Evolutionary conservation across 2,329 filamentous ascomycete genomes (phyloP), one percentile per base, ranked within the genome.

Genomic region (Nigrospora oryzae): DNA sequence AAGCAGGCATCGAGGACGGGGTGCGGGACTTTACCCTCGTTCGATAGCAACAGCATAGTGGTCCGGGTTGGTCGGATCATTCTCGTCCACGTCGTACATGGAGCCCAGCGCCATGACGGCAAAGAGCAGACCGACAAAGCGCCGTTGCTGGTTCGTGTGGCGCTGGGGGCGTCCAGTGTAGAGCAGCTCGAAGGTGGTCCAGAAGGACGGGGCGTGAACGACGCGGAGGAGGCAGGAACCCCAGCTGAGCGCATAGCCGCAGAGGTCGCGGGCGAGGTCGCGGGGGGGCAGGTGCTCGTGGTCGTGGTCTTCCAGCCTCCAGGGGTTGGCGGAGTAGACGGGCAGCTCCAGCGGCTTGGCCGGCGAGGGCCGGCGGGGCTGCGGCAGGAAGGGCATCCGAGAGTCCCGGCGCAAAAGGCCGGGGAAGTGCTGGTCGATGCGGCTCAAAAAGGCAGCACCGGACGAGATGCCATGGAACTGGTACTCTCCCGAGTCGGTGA

Each of bases 151-250:
- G 43, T 78, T 75, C 7, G 73, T 75, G 52, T 80, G 79, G 43
- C 71, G 74, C 17, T 85, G 78, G 11, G 75, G 69, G 1, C 84
- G 71, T 17, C 72, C 80, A 51, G 84, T 79, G 63, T 95, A 96
- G 35, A 96, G 74, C 44, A 76, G 76, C 52, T 95, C 83, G 50
- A 95, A 75, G 55, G 79, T 81, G 47, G 78, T 75, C 65, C 85
- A 89, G 60, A 95, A 96, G 0, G 80, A 80, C 0, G 90, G 90
- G 41, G 86, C 72, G 57, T 96, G 89, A 5, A 95, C 77, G 45
- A 91, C 83, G 34, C 86, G 79, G 17, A 80, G 63, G 1, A 82
- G 63, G 47, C 74, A 77, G 2, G 76, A 81, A 10, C 75, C 77
- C 47, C 73, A 77, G 52, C 72, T 73, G 13, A 82, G 60, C 0